phyloP scores from a whole-genome alignment of 768 basidiomycete genomes.

The Phaeotremella fagi region DNA sequence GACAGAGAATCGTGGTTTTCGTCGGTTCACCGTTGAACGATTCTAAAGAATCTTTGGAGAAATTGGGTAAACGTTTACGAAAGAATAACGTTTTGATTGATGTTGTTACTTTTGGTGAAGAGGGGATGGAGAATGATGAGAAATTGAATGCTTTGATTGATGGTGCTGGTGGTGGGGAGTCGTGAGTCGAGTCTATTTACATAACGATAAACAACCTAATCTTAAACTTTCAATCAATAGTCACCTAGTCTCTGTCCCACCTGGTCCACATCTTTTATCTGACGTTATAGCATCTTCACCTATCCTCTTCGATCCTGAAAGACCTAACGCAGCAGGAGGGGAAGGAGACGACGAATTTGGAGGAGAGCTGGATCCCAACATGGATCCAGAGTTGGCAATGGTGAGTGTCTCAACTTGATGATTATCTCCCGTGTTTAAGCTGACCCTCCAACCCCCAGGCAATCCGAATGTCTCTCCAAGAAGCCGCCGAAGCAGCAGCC shows the following conservation, averaged over 20 bases:
- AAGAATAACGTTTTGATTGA: slow-evolving; percentile 99
- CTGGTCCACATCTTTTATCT: slow-evolving; percentile 71
- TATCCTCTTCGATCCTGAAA: slow-evolving; percentile 69
- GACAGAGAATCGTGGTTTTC: slow-evolving; percentile 92
- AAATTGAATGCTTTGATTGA: slow-evolving; percentile 79
- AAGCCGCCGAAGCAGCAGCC: slow-evolving; percentile 49
- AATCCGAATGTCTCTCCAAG: slow-evolving; percentile 90
- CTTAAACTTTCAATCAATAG: slow-evolving; percentile 49
- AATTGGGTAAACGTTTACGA: slow-evolving; percentile 93
- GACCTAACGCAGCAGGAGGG: slow-evolving; percentile 41
- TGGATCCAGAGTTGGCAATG: slow-evolving; percentile 97
- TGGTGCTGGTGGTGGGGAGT: slow-evolving; percentile 52
- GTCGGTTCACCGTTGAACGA: slow-evolving; percentile 79
- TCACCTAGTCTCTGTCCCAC: slow-evolving; percentile 72
- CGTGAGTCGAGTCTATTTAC: slow-evolving; percentile 20
- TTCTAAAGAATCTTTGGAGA: slow-evolving; percentile 73
- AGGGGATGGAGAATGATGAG: slow-evolving; percentile 57
- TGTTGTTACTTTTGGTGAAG: slow-evolving; percentile 80
- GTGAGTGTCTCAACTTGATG: slow-evolving; percentile 51
- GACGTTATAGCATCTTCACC: slow-evolving; percentile 76
- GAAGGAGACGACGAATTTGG: slow-evolving; percentile 57
- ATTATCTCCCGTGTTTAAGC: neutral
- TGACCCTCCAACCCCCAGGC: slow-evolving; percentile 56
- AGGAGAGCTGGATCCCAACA: slow-evolving; percentile 78
- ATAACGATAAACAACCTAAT: neutral